Evolutionary conservation across 1,139 yeast species (phyloP).

Genomic region (Starmera stellimalicola): DNA sequence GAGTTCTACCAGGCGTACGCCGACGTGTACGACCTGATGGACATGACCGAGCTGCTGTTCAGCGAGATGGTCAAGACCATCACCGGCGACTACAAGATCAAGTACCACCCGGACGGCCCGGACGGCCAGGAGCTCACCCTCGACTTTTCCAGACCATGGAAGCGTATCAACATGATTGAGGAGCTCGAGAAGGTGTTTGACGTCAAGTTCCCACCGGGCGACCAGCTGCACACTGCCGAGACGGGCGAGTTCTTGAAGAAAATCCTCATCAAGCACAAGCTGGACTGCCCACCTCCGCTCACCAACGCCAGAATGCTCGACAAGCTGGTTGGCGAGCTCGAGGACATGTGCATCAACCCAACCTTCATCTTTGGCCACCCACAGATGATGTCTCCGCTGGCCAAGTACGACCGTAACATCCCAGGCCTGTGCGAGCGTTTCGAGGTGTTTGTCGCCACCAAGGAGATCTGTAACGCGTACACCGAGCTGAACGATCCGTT

Average conservation of each 20-base stretch:
- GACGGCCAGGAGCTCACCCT: slow-evolving; percentile 61
- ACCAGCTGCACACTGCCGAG: slow-evolving; percentile 86
- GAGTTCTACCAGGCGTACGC: slow-evolving; percentile 96
- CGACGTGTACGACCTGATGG: slow-evolving; percentile 92
- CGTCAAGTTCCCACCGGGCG: slow-evolving; percentile 93
- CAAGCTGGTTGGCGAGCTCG: slow-evolving; percentile 92
- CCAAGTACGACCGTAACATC: slow-evolving; percentile 84
- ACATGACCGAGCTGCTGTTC: slow-evolving; percentile 86
- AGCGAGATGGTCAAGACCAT: slow-evolving; percentile 96
- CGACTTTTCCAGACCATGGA: slow-evolving; percentile 96
- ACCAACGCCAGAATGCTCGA: slow-evolving; percentile 99
- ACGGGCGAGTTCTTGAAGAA: slow-evolving; percentile 85
- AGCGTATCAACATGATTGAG: slow-evolving; percentile 95
- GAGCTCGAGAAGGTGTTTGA: slow-evolving; percentile 81
- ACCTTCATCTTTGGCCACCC: slow-evolving; percentile 98
- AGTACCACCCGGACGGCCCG: slow-evolving; percentile 86
- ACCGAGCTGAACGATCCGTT: slow-evolving; percentile 98
- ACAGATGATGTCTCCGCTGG: slow-evolving; percentile 99
- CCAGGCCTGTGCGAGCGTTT: slow-evolving; percentile 98
- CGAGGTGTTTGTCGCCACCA: slow-evolving; percentile 97
- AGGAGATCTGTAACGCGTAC: slow-evolving; percentile 97
- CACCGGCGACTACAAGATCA: slow-evolving; percentile 78
- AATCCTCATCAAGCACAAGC: slow-evolving; percentile 65
- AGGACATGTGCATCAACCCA: slow-evolving; percentile 91
- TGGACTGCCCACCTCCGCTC: slow-evolving; percentile 93